A percentile compares a stretch with the other conserved stretches of the same genome.
Evolutionary conservation across 1,284 basidiomycete species (phyloP).

Genomic region (Athelia sp.): DNA sequence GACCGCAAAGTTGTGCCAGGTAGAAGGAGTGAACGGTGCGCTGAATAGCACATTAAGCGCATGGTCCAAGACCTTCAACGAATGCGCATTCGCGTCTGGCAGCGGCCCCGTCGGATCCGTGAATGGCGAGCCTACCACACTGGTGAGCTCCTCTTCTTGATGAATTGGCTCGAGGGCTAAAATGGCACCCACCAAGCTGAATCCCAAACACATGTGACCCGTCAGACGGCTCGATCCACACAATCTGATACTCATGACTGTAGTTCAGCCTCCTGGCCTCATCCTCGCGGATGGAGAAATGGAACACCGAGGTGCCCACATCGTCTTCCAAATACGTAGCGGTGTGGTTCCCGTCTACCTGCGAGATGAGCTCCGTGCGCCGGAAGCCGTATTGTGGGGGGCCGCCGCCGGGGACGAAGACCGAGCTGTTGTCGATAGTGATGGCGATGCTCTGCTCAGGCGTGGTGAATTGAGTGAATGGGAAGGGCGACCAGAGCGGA

Average conservation of each 20-base stretch:
- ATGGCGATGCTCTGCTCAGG: slow-evolving; percentile 45
- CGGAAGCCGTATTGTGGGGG: slow-evolving; percentile 50
- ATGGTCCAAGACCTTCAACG: slow-evolving; percentile 50
- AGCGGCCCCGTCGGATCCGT: slow-evolving; percentile 40
- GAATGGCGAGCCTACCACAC: slow-evolving; percentile 45
- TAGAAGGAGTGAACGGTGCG: slow-evolving; percentile 35
- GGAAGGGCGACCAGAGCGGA: slow-evolving; percentile 52
- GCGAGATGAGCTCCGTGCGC: slow-evolving; percentile 54
- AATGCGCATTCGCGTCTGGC: slow-evolving; percentile 34
- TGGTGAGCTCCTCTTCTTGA: no score
- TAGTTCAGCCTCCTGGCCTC: slow-evolving; percentile 40
- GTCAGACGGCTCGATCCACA: slow-evolving; percentile 57
- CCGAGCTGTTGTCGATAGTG: slow-evolving; percentile 52
- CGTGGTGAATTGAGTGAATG: no score
- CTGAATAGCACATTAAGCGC: slow-evolving; percentile 44
- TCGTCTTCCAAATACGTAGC: slow-evolving; percentile 38
- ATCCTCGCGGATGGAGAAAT: slow-evolving; percentile 50
- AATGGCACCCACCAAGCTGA: slow-evolving; percentile 47
- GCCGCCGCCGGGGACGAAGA: slow-evolving; percentile 50
- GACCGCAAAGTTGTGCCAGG: slow-evolving; percentile 60
- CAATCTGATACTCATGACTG: slow-evolving; percentile 55
- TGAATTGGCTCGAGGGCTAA: no score
- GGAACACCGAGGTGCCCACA: slow-evolving; percentile 42
- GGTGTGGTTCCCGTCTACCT: slow-evolving; percentile 33
- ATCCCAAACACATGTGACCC: slow-evolving; percentile 54